These are phyloP conservation scores for Ananas comosus DNA, from an alignment of 176 grass and related monocot species.

Conservation along the genomic window DNA sequence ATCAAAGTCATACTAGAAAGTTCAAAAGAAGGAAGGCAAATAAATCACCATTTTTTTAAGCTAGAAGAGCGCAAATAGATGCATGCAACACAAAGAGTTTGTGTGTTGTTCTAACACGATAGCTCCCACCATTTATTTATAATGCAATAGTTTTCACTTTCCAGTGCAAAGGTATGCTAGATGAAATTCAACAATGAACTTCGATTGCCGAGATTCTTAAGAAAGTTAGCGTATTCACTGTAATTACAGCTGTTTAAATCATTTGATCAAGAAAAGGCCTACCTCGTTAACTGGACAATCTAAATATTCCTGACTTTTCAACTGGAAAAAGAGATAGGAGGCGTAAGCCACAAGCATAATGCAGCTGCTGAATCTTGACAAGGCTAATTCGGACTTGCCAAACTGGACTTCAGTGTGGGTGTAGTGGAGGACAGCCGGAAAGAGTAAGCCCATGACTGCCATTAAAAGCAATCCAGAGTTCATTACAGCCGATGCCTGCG, in stretches of 20 bases:
- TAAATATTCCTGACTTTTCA: constrained; percentile 15
- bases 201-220: too few species aligned
- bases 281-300: constrained; percentile 30
- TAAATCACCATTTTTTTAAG: neutral
- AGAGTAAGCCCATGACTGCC: constrained; percentile 55
- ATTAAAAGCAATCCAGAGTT: constrained; percentile 80
- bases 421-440: constrained; percentile 61
- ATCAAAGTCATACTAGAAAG: neutral
- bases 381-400: constrained; percentile 50
- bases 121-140: too few species aligned
- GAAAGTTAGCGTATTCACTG: too few species aligned
- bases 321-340: constrained; percentile 53
- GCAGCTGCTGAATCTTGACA: constrained; percentile 79
- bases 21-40: neutral
- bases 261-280: neutral
- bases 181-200: too few species aligned
- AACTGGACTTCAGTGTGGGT: constrained; percentile 54
- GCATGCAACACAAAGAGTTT: too few species aligned
- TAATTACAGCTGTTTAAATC: too few species aligned
- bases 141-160: too few species aligned
- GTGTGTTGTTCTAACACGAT: too few species aligned
- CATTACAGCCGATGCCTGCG: constrained; percentile 48
- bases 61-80: too few species aligned
- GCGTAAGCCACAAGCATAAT: constrained; percentile 78
- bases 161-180: too few species aligned